phyloP scores from a whole-genome alignment of 2,329 filamentous ascomycete species.

The Intubia oerlemansii region DNA sequence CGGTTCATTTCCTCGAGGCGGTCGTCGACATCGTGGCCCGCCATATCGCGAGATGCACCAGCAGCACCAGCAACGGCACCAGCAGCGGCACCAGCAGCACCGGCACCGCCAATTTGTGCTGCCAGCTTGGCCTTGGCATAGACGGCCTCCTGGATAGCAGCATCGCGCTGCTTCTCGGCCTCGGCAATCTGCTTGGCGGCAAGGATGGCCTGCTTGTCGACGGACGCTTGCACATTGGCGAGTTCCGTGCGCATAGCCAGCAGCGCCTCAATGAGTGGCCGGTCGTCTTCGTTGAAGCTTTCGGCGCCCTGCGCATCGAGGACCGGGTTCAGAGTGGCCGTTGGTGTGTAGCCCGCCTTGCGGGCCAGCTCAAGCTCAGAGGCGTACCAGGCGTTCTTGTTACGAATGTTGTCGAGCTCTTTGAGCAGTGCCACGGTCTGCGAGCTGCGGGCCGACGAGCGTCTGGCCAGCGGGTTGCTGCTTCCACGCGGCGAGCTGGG shows the following conservation, averaged over 20 bases:
- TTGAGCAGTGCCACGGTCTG: slow-evolving; percentile 59
- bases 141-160: slow-evolving; percentile 82
- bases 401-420: slow-evolving; percentile 68
- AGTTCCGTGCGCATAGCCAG: slow-evolving; percentile 80
- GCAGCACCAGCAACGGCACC: too few relatives aligned
- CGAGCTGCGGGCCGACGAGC: slow-evolving; percentile 37
- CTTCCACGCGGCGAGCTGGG: slow-evolving; percentile 28
- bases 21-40: slow-evolving; percentile 38
- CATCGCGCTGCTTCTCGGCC: slow-evolving; percentile 83
- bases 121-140: slow-evolving; percentile 89
- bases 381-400: slow-evolving; percentile 88
- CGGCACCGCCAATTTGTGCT: slow-evolving; percentile 34
- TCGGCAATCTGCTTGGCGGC: slow-evolving; percentile 83
- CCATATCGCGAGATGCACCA: too few relatives aligned
- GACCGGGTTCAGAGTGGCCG: slow-evolving; percentile 44
- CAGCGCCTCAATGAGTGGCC: slow-evolving; percentile 77
- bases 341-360: slow-evolving; percentile 70
- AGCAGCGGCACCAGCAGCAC: too few relatives aligned
- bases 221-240: slow-evolving; percentile 68
- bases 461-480: slow-evolving; percentile 32
- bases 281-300: slow-evolving; percentile 77
- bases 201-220: slow-evolving; percentile 69
- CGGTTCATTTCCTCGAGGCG: slow-evolving; percentile 55
- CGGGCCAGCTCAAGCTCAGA: slow-evolving; percentile 83
- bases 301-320: slow-evolving; percentile 60